These are phyloP conservation scores for Stephania yunnanensis DNA, from an alignment of 164 flowering plant genomes.

Conservation along the genomic window DNA sequence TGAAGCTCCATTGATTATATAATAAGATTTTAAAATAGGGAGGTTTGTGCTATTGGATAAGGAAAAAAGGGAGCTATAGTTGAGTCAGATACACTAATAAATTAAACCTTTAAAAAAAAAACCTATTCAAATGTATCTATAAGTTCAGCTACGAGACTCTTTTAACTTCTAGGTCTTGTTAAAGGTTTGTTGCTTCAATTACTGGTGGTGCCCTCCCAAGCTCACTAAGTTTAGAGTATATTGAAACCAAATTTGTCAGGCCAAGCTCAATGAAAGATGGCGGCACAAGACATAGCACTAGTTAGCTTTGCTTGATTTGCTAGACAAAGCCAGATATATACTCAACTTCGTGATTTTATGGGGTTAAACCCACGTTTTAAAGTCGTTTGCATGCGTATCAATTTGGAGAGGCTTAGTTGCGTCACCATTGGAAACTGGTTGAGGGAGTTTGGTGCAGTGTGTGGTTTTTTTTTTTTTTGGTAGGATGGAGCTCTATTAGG, in stretches of 20 bases:
- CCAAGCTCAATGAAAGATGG: conserved; percentile 78
- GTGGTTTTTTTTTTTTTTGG: too few relatives aligned
- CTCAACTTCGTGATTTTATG: too few relatives aligned
- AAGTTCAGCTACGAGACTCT: background rate
- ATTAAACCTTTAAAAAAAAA: background rate
- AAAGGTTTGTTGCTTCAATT: conserved; percentile 73
- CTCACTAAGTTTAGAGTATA: conserved; percentile 56
- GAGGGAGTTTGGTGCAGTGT: too few relatives aligned
- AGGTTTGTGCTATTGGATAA: background rate
- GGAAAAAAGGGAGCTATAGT: background rate
- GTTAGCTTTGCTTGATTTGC: too few relatives aligned
- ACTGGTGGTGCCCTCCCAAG: conserved; percentile 63
- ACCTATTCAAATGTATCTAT: background rate
- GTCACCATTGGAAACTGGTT: too few relatives aligned
- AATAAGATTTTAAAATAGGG: background rate
- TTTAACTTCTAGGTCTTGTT: conserved; percentile 26
- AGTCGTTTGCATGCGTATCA: too few relatives aligned
- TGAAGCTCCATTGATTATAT: too few relatives aligned
- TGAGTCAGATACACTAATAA: background rate
- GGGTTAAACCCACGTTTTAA: too few relatives aligned
- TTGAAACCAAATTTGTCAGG: conserved; percentile 51
- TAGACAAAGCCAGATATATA: too few relatives aligned
- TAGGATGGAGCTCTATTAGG: too few relatives aligned
- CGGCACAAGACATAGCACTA: conserved; percentile 27
- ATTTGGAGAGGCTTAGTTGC: too few relatives aligned